phyloP scores from a whole-genome alignment of 257 asterid genomes.

The Primulina tabacum region DNA sequence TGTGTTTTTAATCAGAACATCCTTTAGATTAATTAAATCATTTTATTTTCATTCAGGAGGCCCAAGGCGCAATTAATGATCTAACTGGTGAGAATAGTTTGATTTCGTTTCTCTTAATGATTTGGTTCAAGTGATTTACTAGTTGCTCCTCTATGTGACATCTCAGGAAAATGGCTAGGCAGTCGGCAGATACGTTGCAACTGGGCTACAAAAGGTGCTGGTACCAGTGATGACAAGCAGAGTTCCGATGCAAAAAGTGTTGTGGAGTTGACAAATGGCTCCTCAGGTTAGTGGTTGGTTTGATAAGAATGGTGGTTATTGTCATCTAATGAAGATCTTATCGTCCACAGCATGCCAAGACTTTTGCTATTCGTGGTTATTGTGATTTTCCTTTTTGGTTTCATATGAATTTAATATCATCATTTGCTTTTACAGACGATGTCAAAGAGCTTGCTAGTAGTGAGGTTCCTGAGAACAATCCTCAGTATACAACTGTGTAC shows the following conservation, averaged over 20 bases:
- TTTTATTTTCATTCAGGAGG: slow-evolving; percentile 56
- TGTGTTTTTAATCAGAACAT: slow-evolving; percentile 15
- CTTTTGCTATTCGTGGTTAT: neutral
- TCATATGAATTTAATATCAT: neutral
- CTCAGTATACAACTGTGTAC: slow-evolving; percentile 81
- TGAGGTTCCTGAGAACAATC: slow-evolving; percentile 91
- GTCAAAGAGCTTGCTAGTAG: slow-evolving; percentile 63
- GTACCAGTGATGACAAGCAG: slow-evolving; percentile 69
- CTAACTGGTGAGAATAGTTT: slow-evolving; percentile 57
- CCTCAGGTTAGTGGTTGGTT: slow-evolving; percentile 54
- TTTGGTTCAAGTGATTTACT: neutral
- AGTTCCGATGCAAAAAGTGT: slow-evolving; percentile 80
- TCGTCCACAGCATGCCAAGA: neutral
- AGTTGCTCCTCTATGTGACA: slow-evolving; percentile 1
- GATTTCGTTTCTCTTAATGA: slow-evolving; percentile 17
- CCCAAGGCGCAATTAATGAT: slow-evolving; percentile 89
- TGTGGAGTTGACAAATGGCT: slow-evolving; percentile 77
- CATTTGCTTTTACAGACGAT: slow-evolving; percentile 55
- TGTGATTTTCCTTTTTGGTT: neutral
- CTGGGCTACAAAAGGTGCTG: slow-evolving; percentile 80
- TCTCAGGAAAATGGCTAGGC: slow-evolving; percentile 56
- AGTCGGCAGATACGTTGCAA: slow-evolving; percentile 59
- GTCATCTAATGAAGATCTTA: neutral
- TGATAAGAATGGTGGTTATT: neutral
- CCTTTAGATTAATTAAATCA: slow-evolving; percentile 7